Evolutionary conservation across 768 basidiomycete species (phyloP), one percentile per base, ranked within the genome.

Genomic region (Trametes meyenii): DNA sequence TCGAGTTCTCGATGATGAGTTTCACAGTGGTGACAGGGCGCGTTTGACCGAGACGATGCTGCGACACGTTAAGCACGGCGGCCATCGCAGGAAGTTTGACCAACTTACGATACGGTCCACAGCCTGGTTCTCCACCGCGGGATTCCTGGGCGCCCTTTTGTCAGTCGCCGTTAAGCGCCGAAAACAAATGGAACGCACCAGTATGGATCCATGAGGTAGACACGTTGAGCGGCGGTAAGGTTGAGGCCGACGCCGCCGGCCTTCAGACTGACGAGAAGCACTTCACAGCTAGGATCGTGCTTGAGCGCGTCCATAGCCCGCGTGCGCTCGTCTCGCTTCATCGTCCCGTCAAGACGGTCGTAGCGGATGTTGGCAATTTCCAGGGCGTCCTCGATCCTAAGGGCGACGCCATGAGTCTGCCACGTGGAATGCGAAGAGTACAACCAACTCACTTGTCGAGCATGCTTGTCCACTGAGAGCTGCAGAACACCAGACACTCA

Each of bases 191-290:
- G 11, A 17, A 70, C 78, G 65, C 71, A 89, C 94, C 95, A 98
- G 74, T 97, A 98, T 43, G 95, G 95, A 76, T 98, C 95, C 87
- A 98, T 95, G 44, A 99, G 77, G 74, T 97, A 98, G 17, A 92
- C 95, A 55, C 88, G 91, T 70, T 89, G 92, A 49, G 96, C 97
- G 17, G 94, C 89, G 0, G 96, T 98, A 46, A 98, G 82, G 73
- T 98, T 99, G 58, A 99, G 78, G 16, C 96, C 97, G 5, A 99
- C 97, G 55, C 97, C 97, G 55, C 97, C 97, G 7, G 97, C 97
- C 70, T 96, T 92, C 66, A 98, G 80, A 72, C 95, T 97, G 69
- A 99, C 96, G 35, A 99, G 82, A 43, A 99, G 80, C 16, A 99
- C 93, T 78, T 99, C 97, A 71, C 92, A 93, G 24, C 79, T 79